Evolutionary conservation across 371 early-diverging fungal species (phyloP).

Genomic region (Choanephora cucurbitarum): DNA sequence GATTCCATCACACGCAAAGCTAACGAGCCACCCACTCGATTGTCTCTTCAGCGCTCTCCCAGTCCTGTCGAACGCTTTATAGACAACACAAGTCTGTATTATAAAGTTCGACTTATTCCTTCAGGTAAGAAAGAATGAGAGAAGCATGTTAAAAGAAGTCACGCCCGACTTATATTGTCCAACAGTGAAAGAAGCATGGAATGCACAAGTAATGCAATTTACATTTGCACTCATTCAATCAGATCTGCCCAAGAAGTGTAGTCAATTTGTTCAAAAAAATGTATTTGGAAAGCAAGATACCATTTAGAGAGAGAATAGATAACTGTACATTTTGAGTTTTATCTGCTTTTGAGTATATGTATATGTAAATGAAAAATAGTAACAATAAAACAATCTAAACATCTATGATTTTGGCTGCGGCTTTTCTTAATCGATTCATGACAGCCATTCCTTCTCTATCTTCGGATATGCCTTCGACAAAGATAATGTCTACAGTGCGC

Average conservation of each 20-base stretch:
- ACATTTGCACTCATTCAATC: slow-evolving; percentile 37
- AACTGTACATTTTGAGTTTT: not conserved
- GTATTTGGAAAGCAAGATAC: slow-evolving; percentile 21
- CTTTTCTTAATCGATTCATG: slow-evolving; percentile 97
- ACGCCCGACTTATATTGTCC: slow-evolving; percentile 1
- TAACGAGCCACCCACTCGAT: slow-evolving; percentile 7
- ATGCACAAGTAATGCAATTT: slow-evolving; percentile 33
- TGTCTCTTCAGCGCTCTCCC: slow-evolving; percentile 19
- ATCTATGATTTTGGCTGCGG: slow-evolving; percentile 68
- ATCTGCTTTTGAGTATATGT: too few relatives aligned
- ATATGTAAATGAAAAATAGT: not conserved
- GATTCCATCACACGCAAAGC: slow-evolving; percentile 12
- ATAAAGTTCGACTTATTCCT: slow-evolving; percentile 28
- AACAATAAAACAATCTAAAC: slow-evolving; percentile 10
- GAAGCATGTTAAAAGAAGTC: too few relatives aligned
- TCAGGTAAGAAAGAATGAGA: slow-evolving; percentile 26
- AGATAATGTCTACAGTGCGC: slow-evolving; percentile 71
- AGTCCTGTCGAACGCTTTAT: slow-evolving; percentile 21
- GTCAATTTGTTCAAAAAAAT: slow-evolving; percentile 29
- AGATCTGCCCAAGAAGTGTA: slow-evolving; percentile 26
- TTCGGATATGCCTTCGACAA: slow-evolving; percentile 88
- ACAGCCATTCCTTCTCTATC: slow-evolving; percentile 91
- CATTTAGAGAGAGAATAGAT: not conserved
- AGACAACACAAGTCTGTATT: slow-evolving; percentile 18
- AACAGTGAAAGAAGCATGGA: slow-evolving; percentile 47